These are phyloP conservation scores for Mayamaea pseudoterrestris DNA, from an alignment of 108 stramenopile genomes.

Conservation along the genomic window DNA sequence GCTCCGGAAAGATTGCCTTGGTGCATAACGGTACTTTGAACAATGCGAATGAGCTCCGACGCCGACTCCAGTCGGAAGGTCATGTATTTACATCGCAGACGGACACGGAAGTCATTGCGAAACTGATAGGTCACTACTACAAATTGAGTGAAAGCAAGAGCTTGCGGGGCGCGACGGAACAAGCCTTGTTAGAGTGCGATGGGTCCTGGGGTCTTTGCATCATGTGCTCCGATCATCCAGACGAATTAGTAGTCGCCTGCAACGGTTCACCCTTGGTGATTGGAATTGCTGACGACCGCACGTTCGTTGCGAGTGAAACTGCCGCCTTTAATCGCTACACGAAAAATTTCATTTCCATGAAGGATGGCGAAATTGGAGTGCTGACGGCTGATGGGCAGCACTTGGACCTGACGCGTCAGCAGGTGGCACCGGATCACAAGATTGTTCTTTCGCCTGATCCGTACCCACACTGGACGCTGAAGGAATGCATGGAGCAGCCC, in stretches of 20 bases:
- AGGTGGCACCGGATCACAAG: slow-evolving; percentile 86
- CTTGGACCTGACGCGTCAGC: slow-evolving; percentile 79
- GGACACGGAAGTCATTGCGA: slow-evolving; percentile 98
- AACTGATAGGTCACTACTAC: slow-evolving; percentile 81
- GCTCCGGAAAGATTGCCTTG: slow-evolving; percentile 88
- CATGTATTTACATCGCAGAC: slow-evolving; percentile 88
- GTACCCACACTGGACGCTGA: slow-evolving; percentile 93
- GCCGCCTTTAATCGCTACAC: slow-evolving; percentile 97
- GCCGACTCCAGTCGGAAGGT: slow-evolving; percentile 69
- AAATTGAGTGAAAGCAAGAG: slow-evolving; percentile 23
- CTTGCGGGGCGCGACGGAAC: slow-evolving; percentile 72
- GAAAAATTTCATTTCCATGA: slow-evolving; percentile 96
- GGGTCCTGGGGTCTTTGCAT: slow-evolving; percentile 93
- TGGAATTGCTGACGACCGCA: slow-evolving; percentile 86
- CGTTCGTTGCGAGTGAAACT: slow-evolving; percentile 94
- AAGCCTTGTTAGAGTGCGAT: slow-evolving; percentile 79
- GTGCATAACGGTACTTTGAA: slow-evolving; percentile 99
- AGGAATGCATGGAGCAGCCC: slow-evolving; percentile 87
- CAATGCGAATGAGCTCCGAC: slow-evolving; percentile 87
- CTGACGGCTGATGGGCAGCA: slow-evolving; percentile 83
- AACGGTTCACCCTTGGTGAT: slow-evolving; percentile 97
- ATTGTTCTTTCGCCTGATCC: slow-evolving; percentile 89
- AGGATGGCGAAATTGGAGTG: slow-evolving; percentile 97
- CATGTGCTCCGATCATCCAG: slow-evolving; percentile 69
- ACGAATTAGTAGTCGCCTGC: slow-evolving; percentile 93